Evolutionary conservation across 352 stramenopile species (phyloP), one percentile per base, ranked within the genome.

Genomic region (Globisporangium takayamanum): DNA sequence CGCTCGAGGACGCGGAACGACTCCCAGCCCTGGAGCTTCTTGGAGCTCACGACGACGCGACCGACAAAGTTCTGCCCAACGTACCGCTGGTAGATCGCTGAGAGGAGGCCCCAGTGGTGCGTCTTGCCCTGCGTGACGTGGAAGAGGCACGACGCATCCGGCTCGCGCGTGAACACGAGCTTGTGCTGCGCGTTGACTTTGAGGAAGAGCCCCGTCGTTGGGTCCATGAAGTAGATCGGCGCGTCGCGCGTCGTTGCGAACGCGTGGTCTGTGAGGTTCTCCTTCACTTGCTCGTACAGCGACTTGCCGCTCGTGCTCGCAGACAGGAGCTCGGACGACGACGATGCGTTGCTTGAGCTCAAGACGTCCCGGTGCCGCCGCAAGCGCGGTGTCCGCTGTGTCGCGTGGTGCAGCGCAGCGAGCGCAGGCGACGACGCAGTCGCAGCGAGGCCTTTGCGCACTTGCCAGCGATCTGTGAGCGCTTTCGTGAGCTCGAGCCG

Each of bases 61-160:
- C 81, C 76, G 25, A 93, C 73, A 56, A 92, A 70, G 50, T 89
- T 93, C 67, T 92, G 82, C 14, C 84, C 84, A 5, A 93, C 63
- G 55, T 80, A 92, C 44, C 78, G 67, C 57, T 88, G 76, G 22
- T 78, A 76, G 39, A 80, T 62, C 10, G 59, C 76, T 18, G 81
- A 84, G 11, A 81, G 67, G 59, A 93, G 87, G n/a, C 81, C 81
- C 84, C 84, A 93, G 59, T 93, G 80, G 58, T 91, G 81, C 0
- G 79, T 87, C 50, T 91, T 91, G 14, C 84, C 81, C 18, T 72
- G 67, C 39, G 81, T 73, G 22, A 89, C 72, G 36, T 89, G 69
- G 59, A 93, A 93, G n/a, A 91, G 57, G 45, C 84, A 90, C 37
- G 79, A 82, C 0, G 75, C 71, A 33, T 87, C 82, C 2, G 81